Percentiles rank a stretch among this genome's conserved stretches.
Conservation (phyloP, 129 eudicot genomes). For the Flaveria bidentis region DNA sequence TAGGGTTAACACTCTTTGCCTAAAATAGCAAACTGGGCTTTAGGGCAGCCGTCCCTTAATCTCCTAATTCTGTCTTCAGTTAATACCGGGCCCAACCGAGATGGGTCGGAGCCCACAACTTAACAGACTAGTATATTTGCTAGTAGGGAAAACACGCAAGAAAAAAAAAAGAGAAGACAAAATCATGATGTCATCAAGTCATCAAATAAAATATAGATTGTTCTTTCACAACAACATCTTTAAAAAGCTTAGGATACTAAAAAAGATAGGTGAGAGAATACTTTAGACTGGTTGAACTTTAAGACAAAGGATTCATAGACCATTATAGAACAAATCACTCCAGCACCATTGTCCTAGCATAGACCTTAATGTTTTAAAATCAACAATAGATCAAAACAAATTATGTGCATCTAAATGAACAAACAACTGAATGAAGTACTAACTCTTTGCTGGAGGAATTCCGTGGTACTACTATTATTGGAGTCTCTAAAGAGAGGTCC, state of each 20-base stretch:
- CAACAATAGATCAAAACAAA: conserved; percentile 17
- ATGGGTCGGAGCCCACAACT: too few species aligned
- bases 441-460: conserved; percentile 84
- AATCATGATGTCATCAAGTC: background rate
- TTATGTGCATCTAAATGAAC: conserved; percentile 16
- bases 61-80: too few species aligned
- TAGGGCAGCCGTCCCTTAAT: too few species aligned
- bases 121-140: background rate
- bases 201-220: conserved; percentile 1
- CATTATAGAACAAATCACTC: background rate
- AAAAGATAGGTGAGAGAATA: background rate
- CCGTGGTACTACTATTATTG: conserved; percentile 76
- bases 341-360: conserved; percentile 14
- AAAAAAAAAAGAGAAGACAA: background rate
- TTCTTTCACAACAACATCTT: background rate
- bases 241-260: conserved; percentile 11
- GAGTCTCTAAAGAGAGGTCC: conserved; percentile 89
- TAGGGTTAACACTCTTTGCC: too few species aligned
- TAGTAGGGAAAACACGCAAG: background rate
- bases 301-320: conserved; percentile 1
- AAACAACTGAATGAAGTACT: conserved; percentile 41
- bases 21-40: too few species aligned
- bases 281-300: background rate
- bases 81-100: too few species aligned
- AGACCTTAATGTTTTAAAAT: background rate